These are phyloP conservation scores for Pseudogymnoascus sp. DNA, from an alignment of 2,329 filamentous ascomycete genomes.

Conservation along the genomic window DNA sequence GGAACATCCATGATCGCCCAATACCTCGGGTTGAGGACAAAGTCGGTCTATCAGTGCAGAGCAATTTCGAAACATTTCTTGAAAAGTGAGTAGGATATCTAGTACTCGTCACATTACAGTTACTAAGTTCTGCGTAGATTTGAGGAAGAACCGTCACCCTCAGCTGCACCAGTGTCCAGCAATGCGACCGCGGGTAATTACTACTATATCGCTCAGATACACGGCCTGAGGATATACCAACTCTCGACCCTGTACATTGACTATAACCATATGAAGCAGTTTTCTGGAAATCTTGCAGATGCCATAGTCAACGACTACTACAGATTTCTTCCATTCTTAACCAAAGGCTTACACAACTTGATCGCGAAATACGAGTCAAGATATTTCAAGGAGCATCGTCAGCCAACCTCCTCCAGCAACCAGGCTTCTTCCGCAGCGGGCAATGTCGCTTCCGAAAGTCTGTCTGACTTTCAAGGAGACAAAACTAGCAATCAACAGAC, in stretches of 20 bases:
- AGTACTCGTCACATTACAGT: neutral
- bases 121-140: conserved; percentile 40
- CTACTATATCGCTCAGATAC: conserved; percentile 78
- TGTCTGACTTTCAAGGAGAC: conserved; percentile 57
- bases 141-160: conserved; percentile 61
- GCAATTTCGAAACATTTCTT: conserved; percentile 73
- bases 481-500: conserved; percentile 90
- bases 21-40: conserved; percentile 70
- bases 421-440: conserved; percentile 62
- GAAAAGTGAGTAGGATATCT: conserved; percentile 51
- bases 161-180: conserved; percentile 58
- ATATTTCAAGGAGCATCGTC: conserved; percentile 89
- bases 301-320: conserved; percentile 90
- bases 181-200: conserved; percentile 65
- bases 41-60: conserved; percentile 67
- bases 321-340: conserved; percentile 87
- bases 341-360: conserved; percentile 80
- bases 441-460: conserved; percentile 54
- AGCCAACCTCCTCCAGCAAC: conserved; percentile 69
- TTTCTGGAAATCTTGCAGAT: conserved; percentile 74
- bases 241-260: conserved; percentile 86
- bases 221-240: conserved; percentile 64
- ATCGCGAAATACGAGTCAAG: conserved; percentile 90
- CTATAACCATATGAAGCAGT: conserved; percentile 73
- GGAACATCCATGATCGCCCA: conserved; percentile 39